phyloP scores from a whole-genome alignment of 106 monocot species.

The Dactylorhiza incarnata region DNA sequence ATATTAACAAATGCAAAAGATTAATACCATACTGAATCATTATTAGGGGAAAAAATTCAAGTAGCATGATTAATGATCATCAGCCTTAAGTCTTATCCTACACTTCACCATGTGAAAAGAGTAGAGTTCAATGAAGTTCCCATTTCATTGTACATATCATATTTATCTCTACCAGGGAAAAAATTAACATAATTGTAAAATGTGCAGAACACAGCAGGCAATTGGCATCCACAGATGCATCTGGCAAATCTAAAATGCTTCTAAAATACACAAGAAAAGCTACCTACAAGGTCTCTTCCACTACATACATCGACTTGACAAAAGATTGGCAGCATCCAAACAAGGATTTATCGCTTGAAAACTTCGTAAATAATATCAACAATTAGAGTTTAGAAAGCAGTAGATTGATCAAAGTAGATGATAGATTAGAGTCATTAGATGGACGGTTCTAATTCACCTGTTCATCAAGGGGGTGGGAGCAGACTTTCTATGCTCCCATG shows the following conservation, averaged over 20 bases:
- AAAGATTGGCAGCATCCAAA: not conserved
- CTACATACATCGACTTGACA: too few species aligned
- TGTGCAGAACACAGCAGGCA: not conserved
- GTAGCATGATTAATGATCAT: too few species aligned
- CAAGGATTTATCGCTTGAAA: not conserved
- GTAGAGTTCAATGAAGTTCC: too few species aligned
- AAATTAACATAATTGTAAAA: not conserved
- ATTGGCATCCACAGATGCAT: not conserved
- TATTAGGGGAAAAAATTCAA: too few species aligned
- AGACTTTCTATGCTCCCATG: conserved; percentile 11
- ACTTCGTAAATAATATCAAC: not conserved
- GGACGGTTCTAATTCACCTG: not conserved
- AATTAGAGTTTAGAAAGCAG: not conserved
- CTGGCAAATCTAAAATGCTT: not conserved
- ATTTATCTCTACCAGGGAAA: not conserved
- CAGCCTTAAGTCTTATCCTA: too few species aligned
- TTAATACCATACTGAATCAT: too few species aligned
- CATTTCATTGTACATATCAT: too few species aligned
- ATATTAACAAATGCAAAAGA: too few species aligned
- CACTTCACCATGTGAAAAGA: too few species aligned
- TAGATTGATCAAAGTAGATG: not conserved
- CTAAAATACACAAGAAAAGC: not conserved
- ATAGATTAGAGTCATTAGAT: not conserved
- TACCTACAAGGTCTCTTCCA: not conserved
- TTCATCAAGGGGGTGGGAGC: not conserved